Percentiles rank a stretch among this genome's conserved stretches.
Evolutionary conservation across 257 asterid species (phyloP).

Genomic region (Buddleja alternifolia): DNA sequence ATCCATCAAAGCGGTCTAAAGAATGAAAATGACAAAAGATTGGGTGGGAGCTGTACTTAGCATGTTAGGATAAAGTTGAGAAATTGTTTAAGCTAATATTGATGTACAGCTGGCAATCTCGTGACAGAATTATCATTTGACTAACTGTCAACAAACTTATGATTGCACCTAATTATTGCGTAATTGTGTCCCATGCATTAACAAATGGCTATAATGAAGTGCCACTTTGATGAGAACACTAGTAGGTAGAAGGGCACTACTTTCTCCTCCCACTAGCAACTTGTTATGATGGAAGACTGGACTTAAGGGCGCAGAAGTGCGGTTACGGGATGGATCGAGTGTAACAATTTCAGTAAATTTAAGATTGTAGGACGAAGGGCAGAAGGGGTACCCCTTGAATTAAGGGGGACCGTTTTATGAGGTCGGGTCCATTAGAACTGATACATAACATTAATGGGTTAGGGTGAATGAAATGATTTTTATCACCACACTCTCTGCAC

Average conservation of each 20-base stretch:
- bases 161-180: conserved; percentile 9
- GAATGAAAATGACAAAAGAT: not conserved
- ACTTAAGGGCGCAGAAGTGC: too few species aligned
- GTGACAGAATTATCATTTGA: conserved; percentile 20
- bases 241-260: conserved; percentile 4
- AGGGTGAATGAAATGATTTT: too few species aligned
- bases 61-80: not conserved
- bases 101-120: conserved; percentile 24
- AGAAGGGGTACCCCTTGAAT: too few species aligned
- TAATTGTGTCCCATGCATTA: not conserved
- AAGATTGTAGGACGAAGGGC: too few species aligned
- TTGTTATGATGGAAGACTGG: conserved; percentile 11
- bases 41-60: not conserved
- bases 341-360: too few species aligned
- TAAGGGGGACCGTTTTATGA: too few species aligned
- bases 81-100: not conserved
- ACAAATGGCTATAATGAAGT: conserved; percentile 1
- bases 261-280: not conserved
- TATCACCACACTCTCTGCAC: too few species aligned
- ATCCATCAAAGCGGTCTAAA: too few species aligned
- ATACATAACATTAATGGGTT: too few species aligned
- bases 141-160: conserved; percentile 16
- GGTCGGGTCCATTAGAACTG: too few species aligned
- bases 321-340: too few species aligned
- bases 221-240: conserved; percentile 1